Conservation (phyloP, 2,329 filamentous ascomycete species). For the Paracoccidioides brasiliensis region DNA sequence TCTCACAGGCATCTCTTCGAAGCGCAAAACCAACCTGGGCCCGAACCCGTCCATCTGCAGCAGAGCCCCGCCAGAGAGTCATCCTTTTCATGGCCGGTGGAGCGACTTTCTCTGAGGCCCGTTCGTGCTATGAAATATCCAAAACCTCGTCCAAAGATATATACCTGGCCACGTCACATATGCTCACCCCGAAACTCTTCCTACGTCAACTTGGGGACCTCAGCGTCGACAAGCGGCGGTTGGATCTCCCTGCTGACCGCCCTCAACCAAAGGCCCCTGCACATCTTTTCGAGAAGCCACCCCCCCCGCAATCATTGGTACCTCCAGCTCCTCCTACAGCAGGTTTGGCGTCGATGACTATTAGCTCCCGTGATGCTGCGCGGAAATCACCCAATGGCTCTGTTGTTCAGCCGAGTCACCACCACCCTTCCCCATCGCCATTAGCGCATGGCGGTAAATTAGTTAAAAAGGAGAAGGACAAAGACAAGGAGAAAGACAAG, state of each 20-base stretch:
- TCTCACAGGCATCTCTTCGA: conserved; percentile 60
- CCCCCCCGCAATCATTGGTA: conserved; percentile 22
- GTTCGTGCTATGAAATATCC: conserved; percentile 78
- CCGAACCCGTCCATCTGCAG: conserved; percentile 57
- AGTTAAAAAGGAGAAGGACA: conserved; percentile 23
- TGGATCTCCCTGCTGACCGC: conserved; percentile 70
- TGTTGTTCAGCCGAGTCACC: background rate
- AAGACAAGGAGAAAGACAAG: conserved; percentile 24
- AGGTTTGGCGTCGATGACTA: conserved; percentile 25
- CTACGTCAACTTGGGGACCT: conserved; percentile 72
- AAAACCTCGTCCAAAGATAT: conserved; percentile 62
- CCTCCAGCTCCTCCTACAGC: conserved; percentile 15
- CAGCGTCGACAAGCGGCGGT: conserved; percentile 56
- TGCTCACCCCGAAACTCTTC: conserved; percentile 76
- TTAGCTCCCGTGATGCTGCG: conserved; percentile 22
- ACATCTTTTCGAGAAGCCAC: conserved; percentile 64
- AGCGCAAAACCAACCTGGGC: conserved; percentile 95
- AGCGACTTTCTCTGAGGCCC: conserved; percentile 81
- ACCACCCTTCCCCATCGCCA: background rate
- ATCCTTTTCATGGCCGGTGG: conserved; percentile 93
- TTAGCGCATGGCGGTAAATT: conserved; percentile 36
- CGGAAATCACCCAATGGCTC: conserved; percentile 7
- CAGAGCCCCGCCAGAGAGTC: conserved; percentile 76
- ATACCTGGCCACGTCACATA: conserved; percentile 82
- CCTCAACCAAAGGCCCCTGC: conserved; percentile 71